Base-by-base conservation (phyloP, 352 stramenopile genomes). In the Globisporangium cederbergense region DNA sequence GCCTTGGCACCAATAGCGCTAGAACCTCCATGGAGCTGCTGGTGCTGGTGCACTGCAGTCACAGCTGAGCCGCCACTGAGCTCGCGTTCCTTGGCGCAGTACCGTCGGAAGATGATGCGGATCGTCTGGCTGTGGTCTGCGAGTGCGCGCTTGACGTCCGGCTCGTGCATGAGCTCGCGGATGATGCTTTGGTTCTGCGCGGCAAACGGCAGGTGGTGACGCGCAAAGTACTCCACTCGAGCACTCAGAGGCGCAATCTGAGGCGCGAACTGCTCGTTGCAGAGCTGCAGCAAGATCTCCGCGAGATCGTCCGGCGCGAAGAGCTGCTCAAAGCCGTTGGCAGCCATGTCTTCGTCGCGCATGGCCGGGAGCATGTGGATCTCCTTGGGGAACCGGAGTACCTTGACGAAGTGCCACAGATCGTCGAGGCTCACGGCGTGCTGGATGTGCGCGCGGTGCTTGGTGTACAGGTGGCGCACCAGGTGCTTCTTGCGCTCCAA, bases 231-330 rank as follows among this genome's bases (percentile, higher is more conserved):
- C 43, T 93, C 83, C n/a, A 93, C 80, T 3, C 83, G 78, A 3
- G 77, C 74, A 53, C 79, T 88, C 1, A 93, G 47, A 0, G 76
- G 72, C 10, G 67, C 28, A 51, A 91, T 66, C 2, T 86, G 71
- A 0, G 78, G 76, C n/a, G 76, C 61, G 34, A 93, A 93, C 71
- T 93, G 83, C 25, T 93, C 83, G 55, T 91, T 91, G 66, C 81
- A 90, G 25, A 93, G 73, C 60, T 88, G 78, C 22, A 91, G 65
- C 40, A 93, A 42, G 32, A 87, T 66, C 50, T 93, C 83, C 0
- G 74, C 75, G 4, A 93, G 61, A 50, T 93, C 81, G 18, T 86
- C 78, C 1, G 76, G 63, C 8, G 79, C 84, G 52, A 91, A 90
- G 30, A 84, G 54, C 50, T 90, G 81, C 38, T 86, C 82, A 42